These are phyloP conservation scores for Oemleria cerasiformis DNA, from an alignment of 306 rosid genomes.

Conservation along the genomic window DNA sequence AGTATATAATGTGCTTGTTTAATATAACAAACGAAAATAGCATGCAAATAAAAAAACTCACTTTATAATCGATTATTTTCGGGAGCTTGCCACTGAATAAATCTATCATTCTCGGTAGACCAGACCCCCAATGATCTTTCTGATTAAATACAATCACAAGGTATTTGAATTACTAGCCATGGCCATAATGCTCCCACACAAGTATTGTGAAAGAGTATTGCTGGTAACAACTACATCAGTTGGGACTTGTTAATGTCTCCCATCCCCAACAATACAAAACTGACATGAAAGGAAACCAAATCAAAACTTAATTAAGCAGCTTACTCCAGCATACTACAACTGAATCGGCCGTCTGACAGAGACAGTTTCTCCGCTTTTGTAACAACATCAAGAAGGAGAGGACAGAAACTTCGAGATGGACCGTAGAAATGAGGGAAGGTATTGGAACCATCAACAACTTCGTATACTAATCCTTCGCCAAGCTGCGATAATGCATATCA, in stretches of 20 bases:
- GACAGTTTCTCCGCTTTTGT: slow-evolving; percentile 66
- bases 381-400: slow-evolving; percentile 59
- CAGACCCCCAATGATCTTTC: no score
- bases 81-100: no score
- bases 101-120: no score
- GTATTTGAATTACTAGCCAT: no score
- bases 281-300: not conserved
- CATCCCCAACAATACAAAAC: not conserved
- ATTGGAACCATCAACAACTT: slow-evolving; percentile 59
- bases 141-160: no score
- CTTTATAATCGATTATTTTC: no score
- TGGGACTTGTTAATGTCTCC: not conserved
- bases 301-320: slow-evolving; percentile 1
- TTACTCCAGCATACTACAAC: slow-evolving; percentile 56
- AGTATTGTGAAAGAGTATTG: not conserved
- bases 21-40: no score
- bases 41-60: no score
- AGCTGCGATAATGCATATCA: slow-evolving; percentile 46
- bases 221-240: not conserved
- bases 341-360: slow-evolving; percentile 52
- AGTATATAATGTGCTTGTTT: no score
- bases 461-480: slow-evolving; percentile 82
- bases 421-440: slow-evolving; percentile 91
- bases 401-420: slow-evolving; percentile 66
- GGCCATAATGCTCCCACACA: not conserved